A percentile compares a stretch with the other conserved stretches of the same genome.
Evolutionary conservation across 345 rosid genomes (phyloP).

Genomic region (Salix dunnii): DNA sequence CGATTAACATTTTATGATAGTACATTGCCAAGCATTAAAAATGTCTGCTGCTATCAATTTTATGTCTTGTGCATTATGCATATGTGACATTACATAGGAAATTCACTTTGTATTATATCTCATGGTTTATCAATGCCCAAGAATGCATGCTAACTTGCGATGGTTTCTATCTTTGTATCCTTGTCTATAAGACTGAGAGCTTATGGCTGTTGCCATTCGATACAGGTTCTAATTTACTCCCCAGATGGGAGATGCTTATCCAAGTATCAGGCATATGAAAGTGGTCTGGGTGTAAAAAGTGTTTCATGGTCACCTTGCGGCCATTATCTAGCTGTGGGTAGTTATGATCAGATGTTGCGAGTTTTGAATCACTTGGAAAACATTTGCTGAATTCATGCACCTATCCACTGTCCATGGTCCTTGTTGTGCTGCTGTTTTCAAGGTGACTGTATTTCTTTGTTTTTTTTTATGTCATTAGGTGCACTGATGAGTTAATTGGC

Average conservation of each 20-base stretch:
- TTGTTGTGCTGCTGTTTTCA: slow-evolving; percentile 84
- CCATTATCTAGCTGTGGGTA: slow-evolving; percentile 90
- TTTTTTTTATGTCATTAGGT: background rate
- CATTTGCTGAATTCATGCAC: slow-evolving; percentile 93
- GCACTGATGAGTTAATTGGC: background rate
- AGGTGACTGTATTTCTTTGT: slow-evolving; percentile 38
- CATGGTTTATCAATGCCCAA: background rate
- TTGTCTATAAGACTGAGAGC: background rate
- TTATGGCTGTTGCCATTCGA: slow-evolving; percentile 11
- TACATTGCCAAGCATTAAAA: background rate
- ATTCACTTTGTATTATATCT: background rate
- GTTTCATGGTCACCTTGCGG: slow-evolving; percentile 98
- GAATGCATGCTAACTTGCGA: background rate
- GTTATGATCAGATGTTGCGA: slow-evolving; percentile 94
- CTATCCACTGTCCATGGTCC: slow-evolving; percentile 79
- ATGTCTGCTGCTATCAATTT: background rate
- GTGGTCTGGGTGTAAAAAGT: slow-evolving; percentile 91
- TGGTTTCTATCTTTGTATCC: background rate
- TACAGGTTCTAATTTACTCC: slow-evolving; percentile 86
- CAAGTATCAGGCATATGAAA: slow-evolving; percentile 93
- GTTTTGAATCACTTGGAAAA: slow-evolving; percentile 89
- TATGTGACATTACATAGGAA: background rate
- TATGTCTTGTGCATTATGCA: background rate
- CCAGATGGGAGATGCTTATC: slow-evolving; percentile 94
- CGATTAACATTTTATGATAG: background rate